Evolutionary conservation across 495 filamentous ascomycete species (phyloP).

Genomic region (Aspergillus sclerotioniger): DNA sequence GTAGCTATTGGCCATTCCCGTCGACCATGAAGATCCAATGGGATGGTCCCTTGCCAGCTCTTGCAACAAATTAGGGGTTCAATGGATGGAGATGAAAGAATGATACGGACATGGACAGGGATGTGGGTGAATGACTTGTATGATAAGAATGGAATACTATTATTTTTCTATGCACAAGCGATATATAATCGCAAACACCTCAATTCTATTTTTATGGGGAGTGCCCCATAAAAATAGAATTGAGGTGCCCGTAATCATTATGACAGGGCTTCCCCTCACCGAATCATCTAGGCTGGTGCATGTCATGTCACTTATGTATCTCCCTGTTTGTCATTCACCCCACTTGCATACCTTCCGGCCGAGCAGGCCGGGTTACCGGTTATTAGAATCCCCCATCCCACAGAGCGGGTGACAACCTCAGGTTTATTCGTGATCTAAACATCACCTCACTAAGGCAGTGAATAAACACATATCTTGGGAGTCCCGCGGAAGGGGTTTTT

Average conservation of each 20-base stretch:
- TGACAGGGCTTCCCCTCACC: neutral
- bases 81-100: neutral
- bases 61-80: slow-evolving; percentile 5
- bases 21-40: slow-evolving; percentile 56
- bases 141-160: no score
- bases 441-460: no score
- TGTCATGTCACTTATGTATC: neutral
- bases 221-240: no score
- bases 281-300: neutral
- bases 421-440: no score
- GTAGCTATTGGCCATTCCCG: slow-evolving; percentile 67
- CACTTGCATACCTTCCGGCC: neutral
- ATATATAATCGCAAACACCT: no score
- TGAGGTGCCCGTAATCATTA: no score
- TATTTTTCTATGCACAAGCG: no score
- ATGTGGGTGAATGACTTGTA: no score
- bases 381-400: neutral
- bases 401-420: no score
- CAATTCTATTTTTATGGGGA: no score
- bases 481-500: no score
- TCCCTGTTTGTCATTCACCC: neutral
- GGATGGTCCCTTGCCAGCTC: slow-evolving; percentile 41
- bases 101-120: neutral
- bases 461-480: no score
- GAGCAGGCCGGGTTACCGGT: neutral